Base-by-base conservation (phyloP, 768 basidiomycete genomes). In the Antrodiella citrinella region DNA sequence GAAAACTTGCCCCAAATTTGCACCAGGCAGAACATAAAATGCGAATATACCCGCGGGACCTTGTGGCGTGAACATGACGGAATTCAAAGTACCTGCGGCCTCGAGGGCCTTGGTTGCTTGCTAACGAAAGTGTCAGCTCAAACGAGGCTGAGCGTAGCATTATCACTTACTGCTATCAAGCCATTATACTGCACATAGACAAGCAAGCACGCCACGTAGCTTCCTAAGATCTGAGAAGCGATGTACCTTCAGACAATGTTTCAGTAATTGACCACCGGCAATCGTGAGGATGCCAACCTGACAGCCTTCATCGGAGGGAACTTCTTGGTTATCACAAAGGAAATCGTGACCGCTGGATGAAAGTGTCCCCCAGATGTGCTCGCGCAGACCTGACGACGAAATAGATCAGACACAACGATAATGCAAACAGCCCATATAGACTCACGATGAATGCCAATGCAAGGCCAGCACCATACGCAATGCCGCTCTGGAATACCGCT, bases 181-280 rank as follows among this genome's bases (percentile, higher is more conserved):
- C 73, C 67, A 50, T 72, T 73, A 69, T 79, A 88, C 54, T 86
- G 80, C 3, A 70, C 71, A 59, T 86, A 86, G 44, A 82, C 60
- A 45, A 81, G 54, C 38, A 83, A 65, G 51, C 73, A 75, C 0
- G 80, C 84, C 50, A 86, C 59, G 53, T 80, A 84, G 18, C 73
- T 78, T 7, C 84, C 86, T 3, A 84, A 54, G 53, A 84, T 71
- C 60, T 89, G 86, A 0, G 81, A 74, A 9, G 74, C 42, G 54
- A 86, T 38, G 40, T 23, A 48, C 35, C 30, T 12, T 4, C 20
- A 20, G 19, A 21, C 19, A 45, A 20, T 13, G 24, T 13, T 19
- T 45, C 13, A n/a, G n/a, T n/a, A 45, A 20, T 20, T 15, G 44
- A 2, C 4, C 3, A 45, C 13, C 13, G 15, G 13, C 13, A 13